phyloP scores from a whole-genome alignment of 768 basidiomycete species.

The Lactarius deliciosus region DNA sequence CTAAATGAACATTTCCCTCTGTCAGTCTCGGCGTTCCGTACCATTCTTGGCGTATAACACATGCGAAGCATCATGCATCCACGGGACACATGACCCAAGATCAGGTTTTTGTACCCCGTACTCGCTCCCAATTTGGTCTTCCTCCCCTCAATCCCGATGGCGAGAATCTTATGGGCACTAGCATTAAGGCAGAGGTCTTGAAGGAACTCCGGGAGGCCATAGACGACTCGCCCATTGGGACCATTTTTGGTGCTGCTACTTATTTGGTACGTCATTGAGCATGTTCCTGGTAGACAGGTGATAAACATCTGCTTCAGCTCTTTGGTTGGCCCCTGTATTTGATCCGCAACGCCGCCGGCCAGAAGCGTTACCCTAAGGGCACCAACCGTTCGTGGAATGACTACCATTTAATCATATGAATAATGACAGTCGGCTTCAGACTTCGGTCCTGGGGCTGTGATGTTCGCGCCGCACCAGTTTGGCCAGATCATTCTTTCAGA shows the following conservation, averaged over 20 bases:
- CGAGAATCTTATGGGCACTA: slow-evolving; percentile 64
- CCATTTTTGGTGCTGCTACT: slow-evolving; percentile 49
- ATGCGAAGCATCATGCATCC: slow-evolving; percentile 93
- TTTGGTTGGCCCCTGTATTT: slow-evolving; percentile 88
- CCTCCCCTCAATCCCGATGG: slow-evolving; percentile 65
- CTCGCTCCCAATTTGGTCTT: slow-evolving; percentile 70
- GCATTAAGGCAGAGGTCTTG: slow-evolving; percentile 64
- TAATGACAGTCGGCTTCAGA: slow-evolving; percentile 41
- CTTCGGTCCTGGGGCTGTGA: slow-evolving; percentile 72
- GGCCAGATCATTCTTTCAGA: slow-evolving; percentile 79
- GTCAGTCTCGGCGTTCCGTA: slow-evolving; percentile 89
- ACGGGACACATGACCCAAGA: slow-evolving; percentile 93
- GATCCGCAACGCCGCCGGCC: slow-evolving; percentile 80
- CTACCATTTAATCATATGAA: not conserved
- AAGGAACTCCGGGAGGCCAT: slow-evolving; percentile 81
- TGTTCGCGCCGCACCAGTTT: slow-evolving; percentile 84
- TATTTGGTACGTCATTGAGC: slow-evolving; percentile 51
- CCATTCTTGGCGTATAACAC: slow-evolving; percentile 94
- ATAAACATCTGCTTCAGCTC: slow-evolving; percentile 43
- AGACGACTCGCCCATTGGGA: slow-evolving; percentile 85
- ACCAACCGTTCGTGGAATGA: slow-evolving; percentile 66
- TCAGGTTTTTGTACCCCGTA: slow-evolving; percentile 92
- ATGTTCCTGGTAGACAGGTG: not conserved
- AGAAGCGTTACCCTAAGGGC: slow-evolving; percentile 70
- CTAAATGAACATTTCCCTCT: slow-evolving; percentile 10